phyloP scores from a whole-genome alignment of 495 filamentous ascomycete species.

The Penicillium silybi region DNA sequence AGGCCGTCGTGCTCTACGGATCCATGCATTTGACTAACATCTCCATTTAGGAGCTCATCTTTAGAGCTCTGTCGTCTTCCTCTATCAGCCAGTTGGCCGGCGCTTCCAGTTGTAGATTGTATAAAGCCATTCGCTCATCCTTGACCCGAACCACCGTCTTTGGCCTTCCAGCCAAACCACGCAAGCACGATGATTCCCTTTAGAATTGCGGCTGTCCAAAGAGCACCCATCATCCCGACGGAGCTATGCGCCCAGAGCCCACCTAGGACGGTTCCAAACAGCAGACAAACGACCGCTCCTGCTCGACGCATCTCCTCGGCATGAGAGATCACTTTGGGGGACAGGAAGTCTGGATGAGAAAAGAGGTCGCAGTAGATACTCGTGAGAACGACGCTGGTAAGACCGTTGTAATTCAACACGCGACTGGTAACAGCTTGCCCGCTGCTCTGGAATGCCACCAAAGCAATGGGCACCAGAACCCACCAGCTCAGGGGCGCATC shows the following conservation, averaged over 20 bases:
- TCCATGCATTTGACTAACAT: too few relatives aligned
- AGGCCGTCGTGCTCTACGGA: too few relatives aligned
- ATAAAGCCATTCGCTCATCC: not conserved
- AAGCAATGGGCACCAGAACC: constrained; percentile 55
- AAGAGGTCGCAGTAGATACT: constrained; percentile 70
- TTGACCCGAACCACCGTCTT: not conserved
- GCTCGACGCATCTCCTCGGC: constrained; percentile 56
- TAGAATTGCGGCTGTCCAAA: constrained; percentile 58
- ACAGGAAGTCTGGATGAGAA: constrained; percentile 55
- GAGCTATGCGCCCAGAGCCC: constrained; percentile 54
- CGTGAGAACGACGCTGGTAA: constrained; percentile 69
- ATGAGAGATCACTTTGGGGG: constrained; percentile 34
- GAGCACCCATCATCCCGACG: constrained; percentile 54
- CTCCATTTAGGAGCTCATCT: too few relatives aligned
- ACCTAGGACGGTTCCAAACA: constrained; percentile 57
- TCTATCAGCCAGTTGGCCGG: too few relatives aligned
- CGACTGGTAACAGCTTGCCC: constrained; percentile 68
- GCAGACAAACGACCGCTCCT: constrained; percentile 53
- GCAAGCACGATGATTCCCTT: constrained; percentile 50
- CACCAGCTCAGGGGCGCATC: constrained; percentile 51
- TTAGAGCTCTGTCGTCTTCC: too few relatives aligned
- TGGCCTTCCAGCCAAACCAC: constrained; percentile 52
- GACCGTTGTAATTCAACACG: constrained; percentile 54
- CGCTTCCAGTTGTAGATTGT: too few relatives aligned
- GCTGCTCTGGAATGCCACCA: constrained; percentile 66